Conservation (phyloP, 768 basidiomycete genomes). For the Termitomyces sp. region DNA sequence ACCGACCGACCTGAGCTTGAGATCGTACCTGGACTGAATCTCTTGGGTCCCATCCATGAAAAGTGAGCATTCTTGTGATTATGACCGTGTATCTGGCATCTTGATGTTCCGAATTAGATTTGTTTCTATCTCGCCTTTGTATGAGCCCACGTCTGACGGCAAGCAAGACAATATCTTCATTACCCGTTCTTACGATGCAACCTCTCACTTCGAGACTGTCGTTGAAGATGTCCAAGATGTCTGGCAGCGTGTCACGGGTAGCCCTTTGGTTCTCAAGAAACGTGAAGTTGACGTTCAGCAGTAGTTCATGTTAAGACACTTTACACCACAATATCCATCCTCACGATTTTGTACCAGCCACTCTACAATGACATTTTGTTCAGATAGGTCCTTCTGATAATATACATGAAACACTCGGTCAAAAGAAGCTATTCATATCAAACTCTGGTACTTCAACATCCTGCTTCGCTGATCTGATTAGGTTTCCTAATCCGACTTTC, state of each 20-base stretch:
- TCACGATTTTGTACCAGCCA: neutral
- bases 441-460: constrained; percentile 86
- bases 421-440: constrained; percentile 78
- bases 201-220: constrained; percentile 98
- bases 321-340: neutral
- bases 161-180: constrained; percentile 89
- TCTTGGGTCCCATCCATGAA: constrained; percentile 90
- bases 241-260: constrained; percentile 83
- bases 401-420: constrained; percentile 12
- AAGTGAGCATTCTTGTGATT: constrained; percentile 59
- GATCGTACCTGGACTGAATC: constrained; percentile 86
- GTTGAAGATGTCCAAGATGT: constrained; percentile 97
- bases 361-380: constrained; percentile 10
- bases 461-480: constrained; percentile 91
- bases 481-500: constrained; percentile 72
- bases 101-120: constrained; percentile 53
- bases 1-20: constrained; percentile 89
- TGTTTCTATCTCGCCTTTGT: constrained; percentile 82
- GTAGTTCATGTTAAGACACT: constrained; percentile 19
- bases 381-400: neutral
- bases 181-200: constrained; percentile 97
- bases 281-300: constrained; percentile 67
- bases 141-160: constrained; percentile 84
- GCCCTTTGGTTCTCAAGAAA: constrained; percentile 83
- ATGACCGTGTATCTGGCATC: neutral